Conservation (phyloP, 768 basidiomycete species). For the Naganishia vishniacii region DNA sequence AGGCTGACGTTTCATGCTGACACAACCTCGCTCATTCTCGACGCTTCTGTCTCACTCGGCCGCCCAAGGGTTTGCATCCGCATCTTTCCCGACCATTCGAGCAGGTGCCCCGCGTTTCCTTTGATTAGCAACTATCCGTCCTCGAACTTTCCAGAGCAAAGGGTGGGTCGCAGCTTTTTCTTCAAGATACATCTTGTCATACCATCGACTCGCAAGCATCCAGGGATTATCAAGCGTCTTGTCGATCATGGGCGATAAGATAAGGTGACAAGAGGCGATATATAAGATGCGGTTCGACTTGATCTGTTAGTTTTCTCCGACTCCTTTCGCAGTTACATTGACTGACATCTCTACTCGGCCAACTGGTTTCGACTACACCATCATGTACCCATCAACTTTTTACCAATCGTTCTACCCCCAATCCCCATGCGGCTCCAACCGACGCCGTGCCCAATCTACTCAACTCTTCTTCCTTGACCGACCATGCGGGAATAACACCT, state of each 20-base stretch:
- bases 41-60: conserved; percentile 9
- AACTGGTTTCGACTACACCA: background rate
- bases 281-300: too few relatives aligned
- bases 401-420: conserved; percentile 12
- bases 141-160: background rate
- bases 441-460: background rate
- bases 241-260: too few relatives aligned
- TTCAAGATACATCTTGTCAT: too few relatives aligned
- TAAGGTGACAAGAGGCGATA: too few relatives aligned
- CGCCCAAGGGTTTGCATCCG: background rate
- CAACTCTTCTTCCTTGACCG: background rate
- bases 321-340: background rate
- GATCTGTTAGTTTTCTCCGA: too few relatives aligned
- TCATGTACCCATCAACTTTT: conserved; percentile 2
- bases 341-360: background rate
- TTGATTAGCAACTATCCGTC: too few relatives aligned
- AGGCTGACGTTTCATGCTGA: background rate
- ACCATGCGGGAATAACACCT: background rate
- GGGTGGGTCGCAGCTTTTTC: too few relatives aligned
- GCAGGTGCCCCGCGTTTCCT: conserved; percentile 2
- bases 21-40: background rate
- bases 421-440: background rate
- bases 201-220: too few relatives aligned
- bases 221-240: too few relatives aligned
- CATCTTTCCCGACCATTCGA: conserved; percentile 2